phyloP scores from a whole-genome alignment of 352 stramenopile genomes.

The Phytophthora pisi region DNA sequence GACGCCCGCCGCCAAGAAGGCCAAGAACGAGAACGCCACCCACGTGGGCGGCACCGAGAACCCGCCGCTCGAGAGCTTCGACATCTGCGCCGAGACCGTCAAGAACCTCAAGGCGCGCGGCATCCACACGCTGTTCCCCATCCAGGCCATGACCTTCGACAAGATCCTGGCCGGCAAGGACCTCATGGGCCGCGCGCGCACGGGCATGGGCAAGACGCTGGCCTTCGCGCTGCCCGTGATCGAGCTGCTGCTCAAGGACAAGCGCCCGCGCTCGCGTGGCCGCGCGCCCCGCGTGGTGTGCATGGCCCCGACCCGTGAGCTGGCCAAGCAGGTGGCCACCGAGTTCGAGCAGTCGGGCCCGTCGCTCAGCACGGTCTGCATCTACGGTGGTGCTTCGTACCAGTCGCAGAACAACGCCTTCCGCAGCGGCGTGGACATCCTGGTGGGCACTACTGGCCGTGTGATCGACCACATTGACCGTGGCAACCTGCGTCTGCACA shows the following conservation, averaged over 20 bases:
- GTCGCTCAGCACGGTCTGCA: slow-evolving; percentile 85
- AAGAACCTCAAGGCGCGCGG: slow-evolving; percentile 72
- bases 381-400: slow-evolving; percentile 94
- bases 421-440: slow-evolving; percentile 89
- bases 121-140: slow-evolving; percentile 91
- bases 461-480: slow-evolving; percentile 94
- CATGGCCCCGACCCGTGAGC: slow-evolving; percentile 97
- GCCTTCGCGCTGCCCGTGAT: slow-evolving; percentile 97
- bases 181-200: slow-evolving; percentile 97
- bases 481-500: slow-evolving; percentile 87
- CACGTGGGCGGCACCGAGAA: slow-evolving; percentile 62
- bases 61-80: slow-evolving; percentile 74
- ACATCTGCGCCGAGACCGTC: slow-evolving; percentile 68
- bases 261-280: slow-evolving; percentile 68
- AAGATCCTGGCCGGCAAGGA: slow-evolving; percentile 96
- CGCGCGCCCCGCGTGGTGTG: slow-evolving; percentile 93
- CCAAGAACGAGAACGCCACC: slow-evolving; percentile 44
- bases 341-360: slow-evolving; percentile 89
- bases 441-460: slow-evolving; percentile 93
- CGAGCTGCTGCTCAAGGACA: slow-evolving; percentile 90
- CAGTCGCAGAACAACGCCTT: slow-evolving; percentile 90
- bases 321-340: slow-evolving; percentile 96
- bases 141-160: slow-evolving; percentile 95
- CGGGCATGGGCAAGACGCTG: slow-evolving; percentile 98
- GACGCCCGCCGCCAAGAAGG: slow-evolving; percentile 32